Percentiles rank a stretch among this genome's conserved stretches.
Conservation (phyloP, 768 basidiomycete species). For the Crucibulum laeve region DNA sequence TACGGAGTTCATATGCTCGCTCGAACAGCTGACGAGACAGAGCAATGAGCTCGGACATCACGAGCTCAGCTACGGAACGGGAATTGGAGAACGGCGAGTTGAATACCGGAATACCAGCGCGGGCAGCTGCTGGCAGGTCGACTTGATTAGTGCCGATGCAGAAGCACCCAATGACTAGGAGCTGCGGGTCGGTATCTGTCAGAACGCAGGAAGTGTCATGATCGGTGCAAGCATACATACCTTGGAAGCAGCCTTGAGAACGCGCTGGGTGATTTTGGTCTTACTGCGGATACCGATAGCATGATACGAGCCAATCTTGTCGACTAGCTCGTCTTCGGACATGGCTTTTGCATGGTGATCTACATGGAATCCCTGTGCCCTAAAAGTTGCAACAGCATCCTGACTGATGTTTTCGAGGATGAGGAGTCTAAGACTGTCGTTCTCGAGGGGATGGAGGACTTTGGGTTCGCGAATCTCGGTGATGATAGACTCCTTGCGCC, state of each 20-base stretch:
- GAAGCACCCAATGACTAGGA: slow-evolving; percentile 96
- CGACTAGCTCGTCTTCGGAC: slow-evolving; percentile 90
- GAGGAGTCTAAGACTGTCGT: slow-evolving; percentile 75
- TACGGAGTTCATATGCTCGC: slow-evolving; percentile 80
- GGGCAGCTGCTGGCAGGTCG: slow-evolving; percentile 77
- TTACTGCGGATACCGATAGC: slow-evolving; percentile 97
- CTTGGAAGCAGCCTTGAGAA: slow-evolving; percentile 84
- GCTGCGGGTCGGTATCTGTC: slow-evolving; percentile 38
- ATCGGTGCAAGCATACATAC: slow-evolving; percentile 33
- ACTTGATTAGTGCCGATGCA: slow-evolving; percentile 99
- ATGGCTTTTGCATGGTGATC: slow-evolving; percentile 84
- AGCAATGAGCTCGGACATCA: slow-evolving; percentile 89
- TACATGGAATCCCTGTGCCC: slow-evolving; percentile 83
- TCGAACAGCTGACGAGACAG: slow-evolving; percentile 93
- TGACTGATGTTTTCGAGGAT: slow-evolving; percentile 94
- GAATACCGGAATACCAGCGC: slow-evolving; percentile 94
- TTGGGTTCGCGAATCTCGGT: slow-evolving; percentile 51
- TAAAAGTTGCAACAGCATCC: slow-evolving; percentile 80
- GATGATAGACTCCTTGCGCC: slow-evolving; percentile 28
- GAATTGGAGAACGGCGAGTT: slow-evolving; percentile 99
- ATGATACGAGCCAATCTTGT: slow-evolving; percentile 80
- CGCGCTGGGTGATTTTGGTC: slow-evolving; percentile 89
- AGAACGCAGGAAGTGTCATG: background rate
- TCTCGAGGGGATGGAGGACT: slow-evolving; percentile 78
- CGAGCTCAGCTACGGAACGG: slow-evolving; percentile 96